Conservation (phyloP, 345 rosid species). For the Boechera retrofracta region DNA sequence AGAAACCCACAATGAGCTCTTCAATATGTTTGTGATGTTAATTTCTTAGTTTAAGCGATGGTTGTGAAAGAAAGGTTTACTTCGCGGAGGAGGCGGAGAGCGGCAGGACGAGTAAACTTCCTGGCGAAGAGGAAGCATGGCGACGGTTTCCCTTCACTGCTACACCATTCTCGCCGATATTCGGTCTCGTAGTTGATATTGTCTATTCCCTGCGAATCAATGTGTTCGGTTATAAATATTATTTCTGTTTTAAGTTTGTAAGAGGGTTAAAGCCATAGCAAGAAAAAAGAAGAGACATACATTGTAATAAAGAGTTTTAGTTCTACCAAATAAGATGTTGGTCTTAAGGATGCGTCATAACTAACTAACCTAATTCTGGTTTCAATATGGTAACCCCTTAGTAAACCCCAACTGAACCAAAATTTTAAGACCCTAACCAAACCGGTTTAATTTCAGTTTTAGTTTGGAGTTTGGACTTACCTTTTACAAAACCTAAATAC, state of each 20-base stretch:
- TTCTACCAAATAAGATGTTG: not conserved
- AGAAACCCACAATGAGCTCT: slow-evolving; percentile 13
- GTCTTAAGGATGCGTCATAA: not conserved
- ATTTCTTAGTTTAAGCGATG: slow-evolving; percentile 2
- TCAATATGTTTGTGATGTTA: not conserved
- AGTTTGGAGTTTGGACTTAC: not conserved
- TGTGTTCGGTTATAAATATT: slow-evolving; percentile 4
- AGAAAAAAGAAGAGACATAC: not conserved
- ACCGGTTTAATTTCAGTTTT: not conserved
- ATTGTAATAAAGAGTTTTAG: not conserved
- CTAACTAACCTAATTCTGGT: not conserved
- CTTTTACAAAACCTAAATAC: not conserved
- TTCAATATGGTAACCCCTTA: not conserved
- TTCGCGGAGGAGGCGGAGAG: slow-evolving; percentile 73
- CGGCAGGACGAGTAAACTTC: slow-evolving; percentile 93
- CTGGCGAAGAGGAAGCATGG: slow-evolving; percentile 92
- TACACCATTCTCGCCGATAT: slow-evolving; percentile 93
- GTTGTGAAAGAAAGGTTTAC: slow-evolving; percentile 46
- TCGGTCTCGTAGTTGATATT: slow-evolving; percentile 89
- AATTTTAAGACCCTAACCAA: not conserved
- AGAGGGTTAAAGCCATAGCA: not conserved
- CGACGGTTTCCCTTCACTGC: slow-evolving; percentile 78
- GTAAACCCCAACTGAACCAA: not conserved
- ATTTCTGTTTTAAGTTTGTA: not conserved
- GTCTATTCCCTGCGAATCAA: slow-evolving; percentile 65